phyloP scores from a whole-genome alignment of 352 stramenopile genomes.

The Salisapilia sapeloensis region DNA sequence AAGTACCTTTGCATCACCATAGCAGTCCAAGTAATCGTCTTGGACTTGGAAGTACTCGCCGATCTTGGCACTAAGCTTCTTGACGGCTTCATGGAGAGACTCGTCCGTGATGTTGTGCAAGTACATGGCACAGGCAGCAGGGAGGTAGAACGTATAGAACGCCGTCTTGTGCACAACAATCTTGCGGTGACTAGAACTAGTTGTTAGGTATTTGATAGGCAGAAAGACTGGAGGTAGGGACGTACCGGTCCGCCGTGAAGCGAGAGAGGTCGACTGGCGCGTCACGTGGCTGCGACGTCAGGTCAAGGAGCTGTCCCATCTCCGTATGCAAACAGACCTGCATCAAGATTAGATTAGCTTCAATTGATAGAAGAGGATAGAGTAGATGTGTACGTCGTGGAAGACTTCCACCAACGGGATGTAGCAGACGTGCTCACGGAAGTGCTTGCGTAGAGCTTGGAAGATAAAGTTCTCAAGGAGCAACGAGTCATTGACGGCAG shows the following conservation, averaged over 20 bases:
- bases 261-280: conserved; percentile 67
- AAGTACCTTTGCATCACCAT: conserved; percentile 85
- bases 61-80: conserved; percentile 93
- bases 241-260: conserved; percentile 89
- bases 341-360: conserved; percentile 2
- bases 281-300: conserved; percentile 80
- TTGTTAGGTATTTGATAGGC: neutral
- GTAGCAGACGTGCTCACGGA: conserved; percentile 75
- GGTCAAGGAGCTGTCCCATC: conserved; percentile 88
- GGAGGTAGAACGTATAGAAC: conserved; percentile 99
- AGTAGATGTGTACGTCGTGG: conserved; percentile 33
- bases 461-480: conserved; percentile 90
- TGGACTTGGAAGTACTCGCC: conserved; percentile 99
- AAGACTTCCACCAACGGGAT: conserved; percentile 94
- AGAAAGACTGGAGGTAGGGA: conserved; percentile 4
- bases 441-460: conserved; percentile 79
- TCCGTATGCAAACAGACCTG: conserved; percentile 95
- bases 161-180: conserved; percentile 99
- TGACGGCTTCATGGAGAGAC: conserved; percentile 60
- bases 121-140: conserved; percentile 84
- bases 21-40: conserved; percentile 98
- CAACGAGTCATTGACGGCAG: conserved; percentile 95
- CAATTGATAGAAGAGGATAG: neutral
- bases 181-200: conserved; percentile 33
- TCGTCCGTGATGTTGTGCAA: conserved; percentile 70